Evolutionary conservation across 225 moss, liverwort and hornwort species (phyloP), one percentile per base, ranked within the genome.

Genomic region (Physcomitrium patens): DNA sequence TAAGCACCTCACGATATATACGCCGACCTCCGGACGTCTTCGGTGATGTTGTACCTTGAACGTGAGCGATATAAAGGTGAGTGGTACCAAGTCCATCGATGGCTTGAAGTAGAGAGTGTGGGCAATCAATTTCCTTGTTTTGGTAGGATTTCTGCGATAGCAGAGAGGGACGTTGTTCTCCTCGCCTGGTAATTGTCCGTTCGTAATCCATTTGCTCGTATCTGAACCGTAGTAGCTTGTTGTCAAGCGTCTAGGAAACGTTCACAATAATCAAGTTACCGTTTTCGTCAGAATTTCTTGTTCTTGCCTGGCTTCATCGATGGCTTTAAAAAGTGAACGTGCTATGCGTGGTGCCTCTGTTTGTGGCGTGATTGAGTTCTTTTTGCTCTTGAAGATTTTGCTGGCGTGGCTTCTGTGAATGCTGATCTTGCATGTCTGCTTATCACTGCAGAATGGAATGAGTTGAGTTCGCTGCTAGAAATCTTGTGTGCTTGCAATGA

Each of bases 181-280:
- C 10, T 60, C 45, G 44, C 82, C 82, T 1, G 72, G 43, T 0
- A 10, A 14, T 44, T 79, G 12, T 15, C 79, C 81, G 55, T 82
- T 82, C 24, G 77, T 79, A 5, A n/a, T 65, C 88, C 88, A 88
- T 50, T 60, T 65, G 59, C 79, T 88, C 85, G 63, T 80, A 88
- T 10, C 70, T 41, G 12, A 56, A 92, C 77, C 86, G 44, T 0
- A 92, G 70, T 28, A 53, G 68, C 9, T 77, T 59, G n/a, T 0
- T 9, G 55, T 84, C 70, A 2, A 90, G 12, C n/a, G 67, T 43
- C 56, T 92, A 88, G 12, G 81, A 78, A 7, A 86, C 9, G 9
- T 86, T 91, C 27, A 84, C 91, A 9, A 80, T 16, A 13, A 85
- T 17, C 18, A 89, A 47, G 44, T 87, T 70, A 12, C 68, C 89